phyloP scores from a whole-genome alignment of 139 green algal species.

The Auxenochlorella protothecoides region DNA sequence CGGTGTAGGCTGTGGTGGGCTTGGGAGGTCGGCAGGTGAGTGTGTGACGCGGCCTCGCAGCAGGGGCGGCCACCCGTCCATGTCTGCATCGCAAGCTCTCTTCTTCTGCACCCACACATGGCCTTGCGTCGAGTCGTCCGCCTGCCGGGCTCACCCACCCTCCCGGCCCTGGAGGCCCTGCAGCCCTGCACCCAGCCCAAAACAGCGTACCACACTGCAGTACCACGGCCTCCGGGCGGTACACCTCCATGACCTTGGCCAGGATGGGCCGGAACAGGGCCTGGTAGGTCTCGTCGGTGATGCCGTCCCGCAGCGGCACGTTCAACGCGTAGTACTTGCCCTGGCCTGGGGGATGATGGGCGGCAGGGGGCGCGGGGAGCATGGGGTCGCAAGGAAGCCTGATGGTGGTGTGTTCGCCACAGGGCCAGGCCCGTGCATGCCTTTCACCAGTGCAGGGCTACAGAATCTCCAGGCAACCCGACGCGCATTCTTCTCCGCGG shows the following conservation, averaged over 20 bases:
- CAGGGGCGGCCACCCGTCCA: background rate
- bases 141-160: no score
- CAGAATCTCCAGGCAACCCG: no score
- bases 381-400: no score
- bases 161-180: no score
- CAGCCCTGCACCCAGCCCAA: no score
- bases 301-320: slow-evolving; percentile 67
- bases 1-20: background rate
- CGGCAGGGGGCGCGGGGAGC: background rate
- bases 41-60: slow-evolving; percentile 1
- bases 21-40: background rate
- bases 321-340: slow-evolving; percentile 41
- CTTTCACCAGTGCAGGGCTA: no score
- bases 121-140: no score
- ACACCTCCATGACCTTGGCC: slow-evolving; percentile 71
- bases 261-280: slow-evolving; percentile 75
- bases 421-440: no score
- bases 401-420: no score
- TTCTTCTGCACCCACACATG: no score
- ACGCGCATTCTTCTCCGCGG: no score
- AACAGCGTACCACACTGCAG: slow-evolving; percentile 66
- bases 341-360: slow-evolving; percentile 3
- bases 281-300: slow-evolving; percentile 75
- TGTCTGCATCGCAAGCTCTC: no score
- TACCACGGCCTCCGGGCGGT: slow-evolving; percentile 79